Conservation (phyloP, 345 rosid species). For the Boechera stricta region DNA sequence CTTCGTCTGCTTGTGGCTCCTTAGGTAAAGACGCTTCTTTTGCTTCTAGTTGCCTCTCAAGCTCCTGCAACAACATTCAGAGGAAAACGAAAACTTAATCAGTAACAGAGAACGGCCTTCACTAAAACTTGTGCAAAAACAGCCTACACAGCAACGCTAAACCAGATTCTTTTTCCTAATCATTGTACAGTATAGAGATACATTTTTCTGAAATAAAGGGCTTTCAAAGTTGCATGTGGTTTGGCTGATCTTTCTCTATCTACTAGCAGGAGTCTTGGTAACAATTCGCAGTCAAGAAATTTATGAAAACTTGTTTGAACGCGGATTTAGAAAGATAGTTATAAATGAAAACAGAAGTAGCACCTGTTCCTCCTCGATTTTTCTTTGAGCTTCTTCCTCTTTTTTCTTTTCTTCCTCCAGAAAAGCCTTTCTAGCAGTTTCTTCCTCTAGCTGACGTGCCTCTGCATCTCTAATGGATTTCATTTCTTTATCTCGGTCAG, state of each 20-base stretch:
- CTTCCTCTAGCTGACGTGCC: conserved; percentile 75
- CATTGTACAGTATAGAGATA: not conserved
- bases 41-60: conserved; percentile 76
- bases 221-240: not conserved
- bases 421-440: conserved; percentile 76
- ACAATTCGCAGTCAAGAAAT: not conserved
- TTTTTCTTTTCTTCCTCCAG: conserved; percentile 71
- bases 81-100: not conserved
- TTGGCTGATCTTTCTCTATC: conserved; percentile 9
- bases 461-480: conserved; percentile 86
- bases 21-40: conserved; percentile 94
- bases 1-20: conserved; percentile 85
- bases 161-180: not conserved
- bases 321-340: conserved; percentile 4
- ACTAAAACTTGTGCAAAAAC: conserved; percentile 12
- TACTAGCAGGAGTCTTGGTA: not conserved
- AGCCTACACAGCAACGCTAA: not conserved
- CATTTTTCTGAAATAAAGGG: not conserved
- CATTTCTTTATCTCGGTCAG: conserved; percentile 93
- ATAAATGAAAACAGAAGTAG: conserved; percentile 12
- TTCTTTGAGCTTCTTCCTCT: conserved; percentile 78
- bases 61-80: conserved; percentile 65
- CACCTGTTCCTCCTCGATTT: conserved; percentile 91
- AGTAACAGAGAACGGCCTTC: conserved; percentile 13
- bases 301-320: not conserved